Evolutionary conservation across 805 yeast genomes (phyloP).

Genomic region (Saturnispora kantuleensis): DNA sequence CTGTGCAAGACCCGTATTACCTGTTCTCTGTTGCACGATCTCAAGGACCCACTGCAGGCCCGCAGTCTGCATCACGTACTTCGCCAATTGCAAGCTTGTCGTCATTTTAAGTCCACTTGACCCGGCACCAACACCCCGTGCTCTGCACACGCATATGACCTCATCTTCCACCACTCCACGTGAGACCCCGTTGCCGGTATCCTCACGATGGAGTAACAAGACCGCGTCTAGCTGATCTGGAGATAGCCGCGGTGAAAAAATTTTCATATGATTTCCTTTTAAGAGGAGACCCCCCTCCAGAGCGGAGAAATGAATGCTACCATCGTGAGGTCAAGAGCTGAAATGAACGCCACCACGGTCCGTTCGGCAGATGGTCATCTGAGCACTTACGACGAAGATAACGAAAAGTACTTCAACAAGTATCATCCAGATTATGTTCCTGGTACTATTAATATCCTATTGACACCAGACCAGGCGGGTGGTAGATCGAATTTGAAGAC

Average conservation of each 20-base stretch:
- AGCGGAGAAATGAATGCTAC: background rate
- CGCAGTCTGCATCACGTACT: too few relatives aligned
- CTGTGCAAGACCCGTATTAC: too few relatives aligned
- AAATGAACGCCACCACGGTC: slow-evolving; percentile 7
- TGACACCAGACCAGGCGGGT: slow-evolving; percentile 16
- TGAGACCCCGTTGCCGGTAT: background rate
- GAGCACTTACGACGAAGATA: slow-evolving; percentile 5
- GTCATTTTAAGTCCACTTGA: too few relatives aligned
- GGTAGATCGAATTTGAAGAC: slow-evolving; percentile 23
- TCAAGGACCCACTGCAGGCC: too few relatives aligned
- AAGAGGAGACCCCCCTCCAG: background rate
- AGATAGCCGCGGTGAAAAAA: slow-evolving; percentile 9
- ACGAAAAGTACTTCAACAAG: slow-evolving; percentile 21
- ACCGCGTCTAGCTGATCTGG: background rate
- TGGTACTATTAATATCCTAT: slow-evolving; percentile 43
- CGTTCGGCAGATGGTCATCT: slow-evolving; percentile 4
- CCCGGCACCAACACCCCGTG: too few relatives aligned
- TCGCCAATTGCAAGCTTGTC: too few relatives aligned
- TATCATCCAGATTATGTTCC: slow-evolving; percentile 40
- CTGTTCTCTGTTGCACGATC: too few relatives aligned
- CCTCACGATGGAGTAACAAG: background rate
- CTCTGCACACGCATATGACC: too few relatives aligned
- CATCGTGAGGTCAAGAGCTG: background rate
- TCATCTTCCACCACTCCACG: background rate
- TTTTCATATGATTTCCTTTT: background rate